Evolutionary conservation across 768 basidiomycete genomes (phyloP).

Genomic region (Hypholoma sublateritium): DNA sequence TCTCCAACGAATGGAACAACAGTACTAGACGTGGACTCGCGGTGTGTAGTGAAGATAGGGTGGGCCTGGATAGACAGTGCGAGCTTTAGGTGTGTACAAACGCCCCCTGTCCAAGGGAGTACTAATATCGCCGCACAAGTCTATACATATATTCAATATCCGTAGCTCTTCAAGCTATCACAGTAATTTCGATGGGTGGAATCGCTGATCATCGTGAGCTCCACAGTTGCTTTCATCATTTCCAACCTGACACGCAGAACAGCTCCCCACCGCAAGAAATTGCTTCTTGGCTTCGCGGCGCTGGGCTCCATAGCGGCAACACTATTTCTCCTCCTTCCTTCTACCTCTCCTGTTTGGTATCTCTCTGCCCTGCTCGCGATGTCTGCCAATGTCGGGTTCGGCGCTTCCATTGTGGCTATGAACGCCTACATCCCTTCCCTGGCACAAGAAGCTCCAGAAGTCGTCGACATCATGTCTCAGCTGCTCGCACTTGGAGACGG

Average conservation of each 20-base stretch:
- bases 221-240: conserved; percentile 26
- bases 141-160: conserved; percentile 87
- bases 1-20: conserved; percentile 15
- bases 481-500: conserved; percentile 14
- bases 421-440: conserved; percentile 85
- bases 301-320: conserved; percentile 69
- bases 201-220: conserved; percentile 82
- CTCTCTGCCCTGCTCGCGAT: conserved; percentile 70
- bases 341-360: conserved; percentile 68
- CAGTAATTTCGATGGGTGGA: conserved; percentile 91
- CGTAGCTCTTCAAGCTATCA: conserved; percentile 88
- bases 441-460: conserved; percentile 65
- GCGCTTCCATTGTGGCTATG: conserved; percentile 83
- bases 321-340: conserved; percentile 72
- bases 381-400: conserved; percentile 82
- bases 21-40: conserved; percentile 21
- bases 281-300: conserved; percentile 75
- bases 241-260: background rate
- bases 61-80: conserved; percentile 91
- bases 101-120: background rate
- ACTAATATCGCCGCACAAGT: conserved; percentile 34
- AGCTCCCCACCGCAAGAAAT: conserved; percentile 71
- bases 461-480: conserved; percentile 39
- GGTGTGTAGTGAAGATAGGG: conserved; percentile 81
- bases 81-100: conserved; percentile 73